Percentiles rank a stretch among this genome's conserved stretches.
Evolutionary conservation across 305 asterid genomes (phyloP).

Genomic region (Nicotiana rustica): DNA sequence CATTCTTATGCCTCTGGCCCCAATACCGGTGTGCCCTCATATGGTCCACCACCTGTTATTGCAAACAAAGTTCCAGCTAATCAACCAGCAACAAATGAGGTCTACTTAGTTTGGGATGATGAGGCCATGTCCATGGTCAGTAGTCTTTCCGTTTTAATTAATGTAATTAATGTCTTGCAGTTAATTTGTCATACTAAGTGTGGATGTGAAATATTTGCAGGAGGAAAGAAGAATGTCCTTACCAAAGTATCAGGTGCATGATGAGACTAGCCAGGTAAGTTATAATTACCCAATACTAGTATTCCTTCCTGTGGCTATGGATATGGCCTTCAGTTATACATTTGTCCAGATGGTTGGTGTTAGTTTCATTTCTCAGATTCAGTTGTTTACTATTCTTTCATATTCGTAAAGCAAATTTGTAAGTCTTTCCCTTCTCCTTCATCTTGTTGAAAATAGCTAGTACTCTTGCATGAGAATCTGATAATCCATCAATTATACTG

Average conservation of each 20-base stretch:
- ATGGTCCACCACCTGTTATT: conserved; percentile 96
- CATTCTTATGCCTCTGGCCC: conserved; percentile 98
- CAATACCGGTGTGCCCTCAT: conserved; percentile 91
- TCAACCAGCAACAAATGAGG: conserved; percentile 89
- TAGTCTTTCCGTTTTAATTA: conserved; percentile 32
- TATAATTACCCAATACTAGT: conserved; percentile 49
- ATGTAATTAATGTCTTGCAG: conserved; percentile 11
- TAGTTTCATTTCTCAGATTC: conserved; percentile 51
- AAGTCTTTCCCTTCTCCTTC: conserved; percentile 42
- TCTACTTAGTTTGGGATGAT: conserved; percentile 97
- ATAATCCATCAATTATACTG: conserved; percentile 28
- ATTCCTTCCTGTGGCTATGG: conserved; percentile 49
- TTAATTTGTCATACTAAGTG: conserved; percentile 29
- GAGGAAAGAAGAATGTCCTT: conserved; percentile 99
- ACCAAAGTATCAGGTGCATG: conserved; percentile 98
- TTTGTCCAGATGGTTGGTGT: conserved; percentile 62
- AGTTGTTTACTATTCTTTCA: conserved; percentile 53
- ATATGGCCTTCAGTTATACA: conserved; percentile 58
- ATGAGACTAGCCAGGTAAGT: conserved; percentile 99
- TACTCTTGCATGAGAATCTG: conserved; percentile 18
- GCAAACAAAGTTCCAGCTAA: conserved; percentile 89
- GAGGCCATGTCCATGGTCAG: conserved; percentile 98
- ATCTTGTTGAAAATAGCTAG: conserved; percentile 9
- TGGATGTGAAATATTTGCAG: conserved; percentile 48
- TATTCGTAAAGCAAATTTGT: conserved; percentile 46